Evolutionary conservation across 2,329 filamentous ascomycete genomes (phyloP), one percentile per base, ranked within the genome.

Genomic region (Pezicula radicicola): DNA sequence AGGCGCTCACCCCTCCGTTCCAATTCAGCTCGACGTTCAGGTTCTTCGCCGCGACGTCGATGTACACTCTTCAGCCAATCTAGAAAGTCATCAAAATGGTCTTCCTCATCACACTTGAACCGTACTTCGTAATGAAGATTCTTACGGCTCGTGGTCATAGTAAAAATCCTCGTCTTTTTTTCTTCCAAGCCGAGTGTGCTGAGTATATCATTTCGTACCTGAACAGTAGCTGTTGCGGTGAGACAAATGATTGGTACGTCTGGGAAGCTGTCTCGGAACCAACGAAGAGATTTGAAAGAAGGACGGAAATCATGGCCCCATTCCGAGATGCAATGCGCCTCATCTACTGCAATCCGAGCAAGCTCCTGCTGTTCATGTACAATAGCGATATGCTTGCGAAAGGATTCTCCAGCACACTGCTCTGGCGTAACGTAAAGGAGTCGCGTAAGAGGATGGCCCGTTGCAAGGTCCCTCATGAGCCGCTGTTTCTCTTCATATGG

Each of bases 291-390:
- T 65, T 94, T 91, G 71, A 96, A 97, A 52, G 91, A 89, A 35
- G 87, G 89, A n/a, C 93, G 87, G 67, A 97, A 97, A 69, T 97
- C 93, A 68, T 97, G 92, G 2, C 93, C 93, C 93, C 93, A 97
- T 84, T 97, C 92, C 21, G 90, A 96, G 60, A 97, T 96, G 68
- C 93, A 97, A 69, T 97, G 93, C 2, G 93, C 93, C 72, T 97
- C 93, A 65, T 97, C 93, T 52, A 97, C 85, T 45, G 89, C 93
- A 57, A 97, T 83, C 13, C 93, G 84, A 9, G 88, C 87, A n/a
- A 97, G 80, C 70, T 97, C 90, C 52, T 82, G 81, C 68, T 97
- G 91, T 53, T 83, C 75, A 65, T 97, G 76, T 13, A 97, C 86
- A 4, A 88, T 74, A 54, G 81, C 79, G 8, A 97, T 74, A 46